phyloP scores from a whole-genome alignment of 2,329 filamentous ascomycete species.

The Neoscytalidium dimidiatum region DNA sequence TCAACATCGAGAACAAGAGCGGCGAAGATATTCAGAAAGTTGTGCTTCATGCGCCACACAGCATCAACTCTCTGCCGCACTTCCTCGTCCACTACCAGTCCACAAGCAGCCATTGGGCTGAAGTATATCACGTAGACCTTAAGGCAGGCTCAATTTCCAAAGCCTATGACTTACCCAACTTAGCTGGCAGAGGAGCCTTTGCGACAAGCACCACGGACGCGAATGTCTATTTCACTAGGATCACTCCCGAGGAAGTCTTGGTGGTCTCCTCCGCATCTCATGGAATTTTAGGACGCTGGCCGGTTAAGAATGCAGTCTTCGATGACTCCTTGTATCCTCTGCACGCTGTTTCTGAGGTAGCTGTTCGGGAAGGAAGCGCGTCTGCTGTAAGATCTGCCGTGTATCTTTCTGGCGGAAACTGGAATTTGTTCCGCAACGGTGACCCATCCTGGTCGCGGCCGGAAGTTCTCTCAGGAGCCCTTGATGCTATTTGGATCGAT shows the following conservation, averaged over 20 bases:
- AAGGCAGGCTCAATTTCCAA: slow-evolving; percentile 70
- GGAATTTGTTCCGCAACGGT: slow-evolving; percentile 82
- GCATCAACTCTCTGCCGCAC: slow-evolving; percentile 72
- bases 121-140: slow-evolving; percentile 81
- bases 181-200: slow-evolving; percentile 72
- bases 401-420: slow-evolving; percentile 67
- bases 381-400: slow-evolving; percentile 79
- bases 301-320: slow-evolving; percentile 47
- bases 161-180: slow-evolving; percentile 75
- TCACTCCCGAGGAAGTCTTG: slow-evolving; percentile 72
- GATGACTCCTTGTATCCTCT: slow-evolving; percentile 43
- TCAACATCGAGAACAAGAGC: slow-evolving; percentile 43
- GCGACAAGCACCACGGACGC: slow-evolving; percentile 75
- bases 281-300: slow-evolving; percentile 75
- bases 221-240: slow-evolving; percentile 86
- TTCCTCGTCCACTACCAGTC: slow-evolving; percentile 84
- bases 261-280: slow-evolving; percentile 77
- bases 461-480: slow-evolving; percentile 78
- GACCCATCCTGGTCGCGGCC: slow-evolving; percentile 76
- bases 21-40: slow-evolving; percentile 51
- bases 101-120: slow-evolving; percentile 70
- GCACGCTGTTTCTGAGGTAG: slow-evolving; percentile 78
- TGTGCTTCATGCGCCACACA: slow-evolving; percentile 71
- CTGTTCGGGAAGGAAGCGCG: slow-evolving; percentile 66
- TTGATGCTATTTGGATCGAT: slow-evolving; percentile 79